Conservation (phyloP, 768 basidiomycete species). For the Phylloporus rhodoxanthus region DNA sequence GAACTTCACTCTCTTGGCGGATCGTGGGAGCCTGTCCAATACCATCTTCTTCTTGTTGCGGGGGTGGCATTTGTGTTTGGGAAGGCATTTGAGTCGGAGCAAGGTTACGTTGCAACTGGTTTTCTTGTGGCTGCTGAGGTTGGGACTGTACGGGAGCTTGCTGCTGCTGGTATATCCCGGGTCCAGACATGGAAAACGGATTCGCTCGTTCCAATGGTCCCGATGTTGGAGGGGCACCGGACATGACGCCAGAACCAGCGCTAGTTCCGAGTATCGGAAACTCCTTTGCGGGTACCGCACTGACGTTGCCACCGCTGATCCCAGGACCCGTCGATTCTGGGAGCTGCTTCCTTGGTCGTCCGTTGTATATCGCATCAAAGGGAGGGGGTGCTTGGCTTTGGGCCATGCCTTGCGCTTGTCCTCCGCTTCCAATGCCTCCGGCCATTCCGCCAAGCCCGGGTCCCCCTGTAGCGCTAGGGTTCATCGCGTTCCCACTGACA, state of each 20-base stretch:
- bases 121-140: constrained; percentile 26
- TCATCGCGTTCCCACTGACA: constrained; percentile 15
- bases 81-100: constrained; percentile 33
- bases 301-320: constrained; percentile 40
- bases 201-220: constrained; percentile 50
- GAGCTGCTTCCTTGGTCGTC: constrained; percentile 74
- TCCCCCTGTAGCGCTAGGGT: constrained; percentile 12
- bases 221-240: constrained; percentile 46
- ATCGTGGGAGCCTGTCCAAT: constrained; percentile 8
- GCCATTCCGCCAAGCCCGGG: constrained; percentile 11
- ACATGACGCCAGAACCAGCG: constrained; percentile 29
- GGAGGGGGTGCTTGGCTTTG: constrained; percentile 35
- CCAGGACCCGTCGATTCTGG: constrained; percentile 48
- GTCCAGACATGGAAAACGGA: constrained; percentile 27
- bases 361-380: constrained; percentile 73
- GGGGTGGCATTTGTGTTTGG: constrained; percentile 13
- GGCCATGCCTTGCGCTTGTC: constrained; percentile 15
- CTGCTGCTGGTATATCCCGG: constrained; percentile 40
- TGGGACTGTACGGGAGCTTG: constrained; percentile 23
- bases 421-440: constrained; percentile 8
- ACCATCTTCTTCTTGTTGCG: constrained; percentile 19
- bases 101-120: constrained; percentile 22
- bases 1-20: constrained; percentile 15
- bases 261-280: constrained; percentile 55
- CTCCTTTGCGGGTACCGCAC: constrained; percentile 45